Conservation (phyloP, 1,139 yeast species). For the Pichia sp. region DNA sequence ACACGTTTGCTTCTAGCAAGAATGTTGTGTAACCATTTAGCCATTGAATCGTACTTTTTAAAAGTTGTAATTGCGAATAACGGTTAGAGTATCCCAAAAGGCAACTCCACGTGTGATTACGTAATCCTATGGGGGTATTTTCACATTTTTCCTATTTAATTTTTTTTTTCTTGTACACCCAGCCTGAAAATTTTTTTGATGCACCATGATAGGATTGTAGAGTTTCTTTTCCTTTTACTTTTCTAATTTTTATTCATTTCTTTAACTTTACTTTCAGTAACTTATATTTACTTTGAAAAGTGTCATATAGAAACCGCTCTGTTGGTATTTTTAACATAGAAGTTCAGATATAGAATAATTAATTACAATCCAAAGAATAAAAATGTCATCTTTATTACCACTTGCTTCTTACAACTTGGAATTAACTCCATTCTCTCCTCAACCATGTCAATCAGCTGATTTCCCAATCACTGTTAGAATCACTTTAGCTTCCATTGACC, state of each 20-base stretch:
- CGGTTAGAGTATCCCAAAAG: too few relatives aligned
- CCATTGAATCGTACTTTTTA: too few relatives aligned
- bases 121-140: neutral
- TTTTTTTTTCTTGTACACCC: neutral
- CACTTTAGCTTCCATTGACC: constrained; percentile 95
- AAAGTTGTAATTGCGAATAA: too few relatives aligned
- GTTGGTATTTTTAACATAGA: neutral
- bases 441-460: constrained; percentile 82
- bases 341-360: neutral
- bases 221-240: too few relatives aligned
- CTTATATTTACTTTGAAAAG: neutral
- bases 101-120: neutral
- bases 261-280: too few relatives aligned
- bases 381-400: constrained; percentile 72
- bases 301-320: too few relatives aligned
- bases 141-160: neutral
- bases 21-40: too few relatives aligned
- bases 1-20: too few relatives aligned
- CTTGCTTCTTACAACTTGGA: constrained; percentile 84
- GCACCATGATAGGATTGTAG: neutral
- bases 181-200: constrained; percentile 5
- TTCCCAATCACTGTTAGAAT: constrained; percentile 87
- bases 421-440: constrained; percentile 81
- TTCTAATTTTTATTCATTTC: too few relatives aligned
- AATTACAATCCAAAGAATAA: neutral